These are phyloP conservation scores for Aspergillus sparsus DNA, from an alignment of 495 filamentous ascomycete genomes.

Conservation along the genomic window DNA sequence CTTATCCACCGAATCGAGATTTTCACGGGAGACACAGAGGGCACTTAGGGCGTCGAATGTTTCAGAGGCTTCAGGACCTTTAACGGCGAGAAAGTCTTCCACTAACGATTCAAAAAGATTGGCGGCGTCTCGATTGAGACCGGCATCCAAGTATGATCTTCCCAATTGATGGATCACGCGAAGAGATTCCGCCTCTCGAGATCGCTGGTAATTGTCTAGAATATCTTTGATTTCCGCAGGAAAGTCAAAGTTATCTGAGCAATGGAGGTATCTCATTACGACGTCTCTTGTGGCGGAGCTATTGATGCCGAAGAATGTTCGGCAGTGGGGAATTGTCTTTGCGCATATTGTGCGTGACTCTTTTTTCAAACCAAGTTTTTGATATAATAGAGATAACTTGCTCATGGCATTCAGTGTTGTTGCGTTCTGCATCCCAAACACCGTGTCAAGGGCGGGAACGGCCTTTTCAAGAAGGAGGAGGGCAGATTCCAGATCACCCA, in stretches of 20 bases:
- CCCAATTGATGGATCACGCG: conserved; percentile 36
- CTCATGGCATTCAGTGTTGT: conserved; percentile 34
- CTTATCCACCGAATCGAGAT: conserved; percentile 32
- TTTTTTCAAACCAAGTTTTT: conserved; percentile 33
- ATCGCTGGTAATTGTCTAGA: conserved; percentile 31
- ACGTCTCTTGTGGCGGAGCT: conserved; percentile 30
- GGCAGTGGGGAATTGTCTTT: conserved; percentile 32
- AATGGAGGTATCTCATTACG: conserved; percentile 31
- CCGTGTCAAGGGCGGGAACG: conserved; percentile 33
- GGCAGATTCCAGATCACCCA: conserved; percentile 34
- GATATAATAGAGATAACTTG: conserved; percentile 31
- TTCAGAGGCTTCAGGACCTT: conserved; percentile 29
- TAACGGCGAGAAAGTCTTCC: conserved; percentile 29
- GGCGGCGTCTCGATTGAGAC: conserved; percentile 33
- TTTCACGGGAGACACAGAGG: conserved; percentile 32
- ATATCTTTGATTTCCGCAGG: conserved; percentile 31
- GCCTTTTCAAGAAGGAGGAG: conserved; percentile 33
- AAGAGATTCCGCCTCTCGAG: conserved; percentile 27
- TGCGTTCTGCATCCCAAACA: conserved; percentile 34
- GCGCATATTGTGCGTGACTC: conserved; percentile 28
- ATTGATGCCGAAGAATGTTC: conserved; percentile 29
- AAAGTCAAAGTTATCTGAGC: conserved; percentile 36
- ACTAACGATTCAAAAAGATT: conserved; percentile 31
- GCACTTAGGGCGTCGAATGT: conserved; percentile 36
- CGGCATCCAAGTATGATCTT: conserved; percentile 32